phyloP scores from a whole-genome alignment of 208 protist species.

The Naegleria fowleri region DNA sequence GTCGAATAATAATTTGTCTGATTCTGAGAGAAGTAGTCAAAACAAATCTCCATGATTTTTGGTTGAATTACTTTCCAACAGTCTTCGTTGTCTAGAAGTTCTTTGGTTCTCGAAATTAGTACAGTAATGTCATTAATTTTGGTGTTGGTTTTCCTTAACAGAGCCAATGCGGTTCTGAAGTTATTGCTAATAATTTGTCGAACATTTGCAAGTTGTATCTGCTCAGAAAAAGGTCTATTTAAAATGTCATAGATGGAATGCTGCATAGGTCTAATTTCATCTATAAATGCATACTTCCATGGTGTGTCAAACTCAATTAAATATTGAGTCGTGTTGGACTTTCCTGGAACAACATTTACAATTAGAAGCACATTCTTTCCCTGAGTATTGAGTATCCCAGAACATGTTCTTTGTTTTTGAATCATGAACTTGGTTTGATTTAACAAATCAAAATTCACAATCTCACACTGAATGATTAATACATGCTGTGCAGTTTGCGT shows the following conservation, averaged over 20 bases:
- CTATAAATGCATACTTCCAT: constrained; percentile 15
- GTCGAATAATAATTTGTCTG: background rate
- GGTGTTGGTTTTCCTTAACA: background rate
- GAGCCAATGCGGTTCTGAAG: background rate
- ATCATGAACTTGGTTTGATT: background rate
- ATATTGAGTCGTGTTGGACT: background rate
- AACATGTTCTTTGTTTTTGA: background rate
- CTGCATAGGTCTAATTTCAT: constrained; percentile 1
- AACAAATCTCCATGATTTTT: background rate
- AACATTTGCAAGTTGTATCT: background rate
- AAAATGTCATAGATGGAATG: background rate
- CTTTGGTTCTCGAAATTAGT: constrained; percentile 3
- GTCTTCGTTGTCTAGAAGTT: background rate
- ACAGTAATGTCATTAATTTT: background rate
- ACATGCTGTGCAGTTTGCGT: background rate
- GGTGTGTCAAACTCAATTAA: background rate
- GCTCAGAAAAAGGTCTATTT: background rate
- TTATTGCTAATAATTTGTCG: background rate
- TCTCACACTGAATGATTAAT: background rate
- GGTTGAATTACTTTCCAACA: background rate
- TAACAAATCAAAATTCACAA: background rate
- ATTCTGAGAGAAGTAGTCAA: background rate
- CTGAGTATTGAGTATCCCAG: background rate
- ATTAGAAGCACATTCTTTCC: background rate
- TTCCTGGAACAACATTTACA: background rate